These are phyloP conservation scores for Rhododendron ovatum DNA, from an alignment of 148 eudicot species.

Conservation along the genomic window DNA sequence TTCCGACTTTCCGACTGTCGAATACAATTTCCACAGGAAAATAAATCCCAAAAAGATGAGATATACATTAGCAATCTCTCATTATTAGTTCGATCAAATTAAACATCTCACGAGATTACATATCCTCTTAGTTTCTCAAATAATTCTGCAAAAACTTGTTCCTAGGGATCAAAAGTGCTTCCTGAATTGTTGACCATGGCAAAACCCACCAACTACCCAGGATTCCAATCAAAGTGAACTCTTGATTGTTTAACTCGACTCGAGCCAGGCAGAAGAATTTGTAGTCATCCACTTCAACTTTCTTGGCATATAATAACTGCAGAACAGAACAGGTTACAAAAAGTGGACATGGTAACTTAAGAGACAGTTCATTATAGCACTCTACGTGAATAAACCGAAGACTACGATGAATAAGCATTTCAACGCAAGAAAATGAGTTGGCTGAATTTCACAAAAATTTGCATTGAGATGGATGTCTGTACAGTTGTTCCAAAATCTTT, in stretches of 20 bases:
- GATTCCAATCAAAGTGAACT: slow-evolving; percentile 28
- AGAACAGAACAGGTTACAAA: background rate
- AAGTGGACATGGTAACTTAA: background rate
- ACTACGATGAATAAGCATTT: background rate
- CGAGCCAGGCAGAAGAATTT: slow-evolving; percentile 25
- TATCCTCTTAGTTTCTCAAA: background rate
- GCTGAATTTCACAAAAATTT: background rate
- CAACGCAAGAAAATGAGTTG: background rate
- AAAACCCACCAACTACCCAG: slow-evolving; percentile 46
- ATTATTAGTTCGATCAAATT: background rate
- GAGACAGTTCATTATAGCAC: background rate
- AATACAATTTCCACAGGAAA: background rate
- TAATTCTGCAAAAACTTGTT: background rate
- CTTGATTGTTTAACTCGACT: slow-evolving; percentile 25
- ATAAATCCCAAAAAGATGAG: background rate
- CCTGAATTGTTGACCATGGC: slow-evolving; percentile 10
- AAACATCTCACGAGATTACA: background rate
- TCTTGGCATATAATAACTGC: slow-evolving; percentile 35
- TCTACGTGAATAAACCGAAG: background rate
- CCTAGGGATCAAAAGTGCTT: background rate
- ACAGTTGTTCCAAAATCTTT: no score
- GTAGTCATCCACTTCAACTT: slow-evolving; percentile 38
- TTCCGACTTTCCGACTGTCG: background rate
- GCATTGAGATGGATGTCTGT: background rate
- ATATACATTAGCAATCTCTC: background rate